These are phyloP conservation scores for Angophora floribunda DNA, from an alignment of 345 rosid species.

Conservation along the genomic window DNA sequence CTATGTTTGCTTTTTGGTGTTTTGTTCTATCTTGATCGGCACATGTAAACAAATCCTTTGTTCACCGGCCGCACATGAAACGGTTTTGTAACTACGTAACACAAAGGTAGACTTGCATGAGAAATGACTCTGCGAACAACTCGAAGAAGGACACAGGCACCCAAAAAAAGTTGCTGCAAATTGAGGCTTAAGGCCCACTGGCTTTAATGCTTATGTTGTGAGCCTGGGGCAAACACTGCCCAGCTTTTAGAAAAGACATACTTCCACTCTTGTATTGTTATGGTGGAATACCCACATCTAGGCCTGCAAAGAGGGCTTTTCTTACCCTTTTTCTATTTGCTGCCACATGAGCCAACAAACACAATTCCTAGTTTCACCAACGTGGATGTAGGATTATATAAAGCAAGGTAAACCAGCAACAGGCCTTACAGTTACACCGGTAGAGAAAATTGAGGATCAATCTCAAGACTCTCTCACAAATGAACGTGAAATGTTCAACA, in stretches of 20 bases:
- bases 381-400: background rate
- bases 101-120: background rate
- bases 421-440: background rate
- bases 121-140: background rate
- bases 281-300: background rate
- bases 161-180: background rate
- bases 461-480: background rate
- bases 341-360: background rate
- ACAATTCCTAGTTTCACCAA: background rate
- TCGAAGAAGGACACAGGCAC: background rate
- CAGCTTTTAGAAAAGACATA: fast-evolving
- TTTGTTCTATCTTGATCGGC: background rate
- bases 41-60: background rate
- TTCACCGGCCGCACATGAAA: background rate
- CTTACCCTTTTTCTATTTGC: background rate
- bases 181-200: background rate
- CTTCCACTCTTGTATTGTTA: background rate
- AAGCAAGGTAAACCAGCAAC: background rate
- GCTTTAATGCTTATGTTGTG: fast-evolving
- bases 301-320: background rate
- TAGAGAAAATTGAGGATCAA: background rate
- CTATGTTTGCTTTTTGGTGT: fast-evolving
- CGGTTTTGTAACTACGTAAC: background rate
- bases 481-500: background rate
- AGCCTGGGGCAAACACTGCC: background rate